Conservation (phyloP, 139 green algal genomes). For the Monoraphidium neglectum region DNA sequence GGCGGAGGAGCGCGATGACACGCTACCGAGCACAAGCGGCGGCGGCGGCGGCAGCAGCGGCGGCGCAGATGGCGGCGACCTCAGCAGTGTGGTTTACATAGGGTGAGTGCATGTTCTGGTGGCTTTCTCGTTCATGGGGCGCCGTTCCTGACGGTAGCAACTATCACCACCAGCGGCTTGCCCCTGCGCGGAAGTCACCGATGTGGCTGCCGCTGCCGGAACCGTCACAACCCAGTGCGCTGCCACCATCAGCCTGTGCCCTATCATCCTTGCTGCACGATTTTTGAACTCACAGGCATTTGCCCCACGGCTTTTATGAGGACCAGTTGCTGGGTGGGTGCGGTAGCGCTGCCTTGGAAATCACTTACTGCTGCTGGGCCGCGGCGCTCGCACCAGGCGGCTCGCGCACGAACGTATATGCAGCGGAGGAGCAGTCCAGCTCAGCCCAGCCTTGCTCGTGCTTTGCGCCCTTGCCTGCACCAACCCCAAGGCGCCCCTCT, state of each 20-base stretch:
- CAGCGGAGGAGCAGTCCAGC: not conserved
- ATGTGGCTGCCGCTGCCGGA: not conserved
- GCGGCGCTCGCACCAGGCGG: not conserved
- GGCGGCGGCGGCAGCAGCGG: not conserved
- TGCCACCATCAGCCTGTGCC: not conserved
- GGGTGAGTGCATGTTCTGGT: conserved; percentile 36
- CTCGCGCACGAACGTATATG: not conserved
- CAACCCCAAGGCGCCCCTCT: not conserved
- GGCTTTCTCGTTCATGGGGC: not conserved
- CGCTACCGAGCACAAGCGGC: conserved; percentile 1
- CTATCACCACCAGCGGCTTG: not conserved
- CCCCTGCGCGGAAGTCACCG: too few species aligned
- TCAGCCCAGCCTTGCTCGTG: not conserved
- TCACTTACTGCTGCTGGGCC: not conserved
- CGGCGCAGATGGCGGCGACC: not conserved
- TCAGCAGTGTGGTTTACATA: conserved; percentile 55
- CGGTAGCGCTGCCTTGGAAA: not conserved
- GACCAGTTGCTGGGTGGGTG: conserved; percentile 83
- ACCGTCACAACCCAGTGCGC: not conserved
- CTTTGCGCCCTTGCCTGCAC: not conserved
- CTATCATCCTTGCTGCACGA: not conserved
- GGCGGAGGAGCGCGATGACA: not conserved
- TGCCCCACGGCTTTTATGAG: conserved; percentile 94
- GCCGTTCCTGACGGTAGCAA: not conserved
- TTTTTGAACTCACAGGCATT: conserved; percentile 66